Evolutionary conservation across 2,329 filamentous ascomycete species (phyloP).

Genomic region (Aspergillus piperis): DNA sequence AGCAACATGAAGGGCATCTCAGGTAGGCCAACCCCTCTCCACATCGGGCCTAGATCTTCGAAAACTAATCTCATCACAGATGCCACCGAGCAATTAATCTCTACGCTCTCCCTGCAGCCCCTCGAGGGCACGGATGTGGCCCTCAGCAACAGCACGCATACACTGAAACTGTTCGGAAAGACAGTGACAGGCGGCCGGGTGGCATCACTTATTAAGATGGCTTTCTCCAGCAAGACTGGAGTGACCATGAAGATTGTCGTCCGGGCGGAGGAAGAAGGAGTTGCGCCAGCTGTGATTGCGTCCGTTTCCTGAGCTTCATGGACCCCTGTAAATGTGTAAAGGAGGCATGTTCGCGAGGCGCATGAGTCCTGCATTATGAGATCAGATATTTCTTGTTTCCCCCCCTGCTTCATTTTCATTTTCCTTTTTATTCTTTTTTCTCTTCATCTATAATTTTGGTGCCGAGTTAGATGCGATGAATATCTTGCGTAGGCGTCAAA

Average conservation of each 20-base stretch:
- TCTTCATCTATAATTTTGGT: conserved; percentile 23
- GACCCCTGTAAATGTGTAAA: conserved; percentile 23
- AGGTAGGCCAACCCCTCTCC: conserved; percentile 59
- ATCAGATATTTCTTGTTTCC: conserved; percentile 21
- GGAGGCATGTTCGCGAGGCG: conserved; percentile 18
- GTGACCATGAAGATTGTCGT: conserved; percentile 96
- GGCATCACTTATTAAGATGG: conserved; percentile 86
- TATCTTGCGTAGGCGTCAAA: conserved; percentile 24
- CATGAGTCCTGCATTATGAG: conserved; percentile 27
- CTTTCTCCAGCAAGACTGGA: conserved; percentile 85
- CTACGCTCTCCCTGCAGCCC: conserved; percentile 84
- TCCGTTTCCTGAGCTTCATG: conserved; percentile 69
- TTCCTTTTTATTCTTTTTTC: conserved; percentile 5
- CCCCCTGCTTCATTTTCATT: conserved; percentile 12
- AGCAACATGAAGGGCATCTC: conserved; percentile 87
- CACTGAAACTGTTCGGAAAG: conserved; percentile 94
- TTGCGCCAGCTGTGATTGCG: conserved; percentile 80
- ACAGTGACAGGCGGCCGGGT: conserved; percentile 88
- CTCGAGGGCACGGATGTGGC: conserved; percentile 92
- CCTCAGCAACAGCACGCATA: conserved; percentile 84
- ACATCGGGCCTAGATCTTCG: conserved; percentile 12
- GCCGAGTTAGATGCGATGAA: conserved; percentile 25
- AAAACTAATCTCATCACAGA: conserved; percentile 57
- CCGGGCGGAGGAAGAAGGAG: conserved; percentile 86
- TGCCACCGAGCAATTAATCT: conserved; percentile 86